Conservation (phyloP, 768 basidiomycete genomes). For the Inosperma sp. region DNA sequence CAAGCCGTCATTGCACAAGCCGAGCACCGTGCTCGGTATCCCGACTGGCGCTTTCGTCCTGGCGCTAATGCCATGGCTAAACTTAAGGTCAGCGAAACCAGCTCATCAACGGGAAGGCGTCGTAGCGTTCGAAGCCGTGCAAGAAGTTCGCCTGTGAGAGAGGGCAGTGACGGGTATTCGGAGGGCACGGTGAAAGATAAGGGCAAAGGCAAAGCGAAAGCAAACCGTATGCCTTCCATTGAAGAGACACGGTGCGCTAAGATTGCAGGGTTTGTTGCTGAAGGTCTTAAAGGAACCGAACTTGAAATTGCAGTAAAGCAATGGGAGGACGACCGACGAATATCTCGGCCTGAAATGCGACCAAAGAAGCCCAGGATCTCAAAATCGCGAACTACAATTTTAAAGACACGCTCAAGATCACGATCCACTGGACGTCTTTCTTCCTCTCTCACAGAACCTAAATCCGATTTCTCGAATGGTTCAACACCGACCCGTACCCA, state of each 20-base stretch:
- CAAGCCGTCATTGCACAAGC: constrained; percentile 67
- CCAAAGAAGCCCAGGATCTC: constrained; percentile 5
- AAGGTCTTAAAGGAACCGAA: constrained; percentile 61
- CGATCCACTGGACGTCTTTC: not conserved
- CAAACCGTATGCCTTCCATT: constrained; percentile 20
- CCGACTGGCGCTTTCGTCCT: constrained; percentile 79
- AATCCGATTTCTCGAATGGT: constrained; percentile 7
- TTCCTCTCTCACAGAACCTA: constrained; percentile 9
- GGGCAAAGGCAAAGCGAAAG: constrained; percentile 22
- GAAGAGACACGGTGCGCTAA: constrained; percentile 58
- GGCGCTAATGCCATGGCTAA: constrained; percentile 44
- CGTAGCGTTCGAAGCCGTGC: constrained; percentile 22
- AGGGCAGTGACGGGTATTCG: constrained; percentile 27
- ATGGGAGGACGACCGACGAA: constrained; percentile 43
- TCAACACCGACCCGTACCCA: constrained; percentile 11
- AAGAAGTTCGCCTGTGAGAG: constrained; percentile 25
- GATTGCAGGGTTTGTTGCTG: constrained; percentile 61
- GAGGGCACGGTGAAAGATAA: constrained; percentile 19
- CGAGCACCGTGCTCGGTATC: constrained; percentile 70
- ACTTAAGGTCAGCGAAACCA: constrained; percentile 36
- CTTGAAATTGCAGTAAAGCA: constrained; percentile 59
- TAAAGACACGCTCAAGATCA: constrained; percentile 6
- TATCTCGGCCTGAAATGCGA: constrained; percentile 13
- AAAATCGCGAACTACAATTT: constrained; percentile 4
- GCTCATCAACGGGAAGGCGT: constrained; percentile 19